Base-by-base conservation (phyloP, 148 eudicot genomes). In the Mesembryanthemum crystallinum region DNA sequence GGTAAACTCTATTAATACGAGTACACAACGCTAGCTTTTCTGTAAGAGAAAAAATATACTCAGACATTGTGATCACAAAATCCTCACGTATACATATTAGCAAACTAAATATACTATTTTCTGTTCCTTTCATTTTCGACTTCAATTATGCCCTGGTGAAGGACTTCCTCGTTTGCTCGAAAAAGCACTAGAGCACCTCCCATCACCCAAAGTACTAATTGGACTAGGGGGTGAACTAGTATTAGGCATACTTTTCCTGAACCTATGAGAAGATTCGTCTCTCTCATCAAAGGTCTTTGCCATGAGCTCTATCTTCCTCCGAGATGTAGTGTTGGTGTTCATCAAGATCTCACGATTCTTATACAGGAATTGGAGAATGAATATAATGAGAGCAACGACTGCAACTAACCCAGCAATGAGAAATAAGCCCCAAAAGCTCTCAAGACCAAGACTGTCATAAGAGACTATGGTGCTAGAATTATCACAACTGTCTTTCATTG, bases 341-440 rank as follows among this genome's bases (percentile, higher is more conserved):
- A 33, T 76, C 75, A 66, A 54, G 12, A 77, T 68, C 9, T 69
- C 69, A n/a, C 43, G 33, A 47, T 83, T 70, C 43, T 83, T 25
- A 18, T 43, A 24, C 14, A 83, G 24, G 59, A 83, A 80, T 28
- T 68, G 21, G 7, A 24, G n/a, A 6, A 43, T 23, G 43, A 52
- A 74, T 24, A 77, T 10, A 0, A 54, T 8, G 24, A 83, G 76
- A 57, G 81, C 72, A 11, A 24, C 32, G 45, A 42, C 8, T 21
- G 83, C 76, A 27, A 77, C 77, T 18, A 58, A 12, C 7, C 83
- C 86, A 10, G 78, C 74, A 7, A 83, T 80, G 13, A 80, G 69
- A 49, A 80, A 83, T 8, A 80, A 32, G 12, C 78, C 81, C 75
- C 83, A 74, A 45, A 80, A 83, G 60, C 79, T 77, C n/a, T 77